phyloP scores from a whole-genome alignment of 2,329 filamentous ascomycete genomes.

The Talaromyces sp. region DNA sequence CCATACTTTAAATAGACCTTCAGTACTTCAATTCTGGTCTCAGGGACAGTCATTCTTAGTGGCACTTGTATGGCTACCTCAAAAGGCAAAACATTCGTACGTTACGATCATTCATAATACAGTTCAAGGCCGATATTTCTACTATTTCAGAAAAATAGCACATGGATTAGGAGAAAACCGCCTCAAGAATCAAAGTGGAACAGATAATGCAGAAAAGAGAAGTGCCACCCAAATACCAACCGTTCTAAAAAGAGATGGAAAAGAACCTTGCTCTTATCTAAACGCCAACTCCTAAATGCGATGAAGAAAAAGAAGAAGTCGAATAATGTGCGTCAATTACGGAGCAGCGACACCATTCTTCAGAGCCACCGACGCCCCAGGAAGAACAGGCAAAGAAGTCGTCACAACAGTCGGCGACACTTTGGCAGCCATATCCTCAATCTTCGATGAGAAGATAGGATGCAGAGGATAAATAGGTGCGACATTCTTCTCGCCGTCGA shows the following conservation, averaged over 20 bases:
- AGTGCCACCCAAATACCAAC: not conserved
- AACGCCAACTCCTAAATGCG: not conserved
- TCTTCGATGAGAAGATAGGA: slow-evolving; percentile 53
- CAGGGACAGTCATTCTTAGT: not conserved
- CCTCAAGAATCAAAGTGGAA: not conserved
- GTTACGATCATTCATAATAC: not conserved
- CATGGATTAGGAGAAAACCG: not conserved
- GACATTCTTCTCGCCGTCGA: slow-evolving; percentile 78
- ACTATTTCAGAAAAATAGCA: not conserved
- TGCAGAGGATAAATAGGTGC: slow-evolving; percentile 79
- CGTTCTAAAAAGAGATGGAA: not conserved
- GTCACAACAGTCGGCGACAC: slow-evolving; percentile 19
- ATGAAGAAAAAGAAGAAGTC: not conserved
- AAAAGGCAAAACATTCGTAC: not conserved
- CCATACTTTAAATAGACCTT: not conserved
- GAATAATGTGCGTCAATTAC: not conserved
- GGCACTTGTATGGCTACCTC: not conserved
- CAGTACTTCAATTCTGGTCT: not conserved
- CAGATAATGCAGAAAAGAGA: not conserved
- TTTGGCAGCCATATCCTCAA: slow-evolving; percentile 24
- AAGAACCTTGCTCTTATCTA: not conserved
- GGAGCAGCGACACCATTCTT: slow-evolving; percentile 1
- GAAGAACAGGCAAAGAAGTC: slow-evolving; percentile 5
- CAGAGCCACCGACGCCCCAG: not conserved
- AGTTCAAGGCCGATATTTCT: not conserved